Conservation (phyloP, 2,329 filamentous ascomycete species). For the Nemania bipapillata region DNA sequence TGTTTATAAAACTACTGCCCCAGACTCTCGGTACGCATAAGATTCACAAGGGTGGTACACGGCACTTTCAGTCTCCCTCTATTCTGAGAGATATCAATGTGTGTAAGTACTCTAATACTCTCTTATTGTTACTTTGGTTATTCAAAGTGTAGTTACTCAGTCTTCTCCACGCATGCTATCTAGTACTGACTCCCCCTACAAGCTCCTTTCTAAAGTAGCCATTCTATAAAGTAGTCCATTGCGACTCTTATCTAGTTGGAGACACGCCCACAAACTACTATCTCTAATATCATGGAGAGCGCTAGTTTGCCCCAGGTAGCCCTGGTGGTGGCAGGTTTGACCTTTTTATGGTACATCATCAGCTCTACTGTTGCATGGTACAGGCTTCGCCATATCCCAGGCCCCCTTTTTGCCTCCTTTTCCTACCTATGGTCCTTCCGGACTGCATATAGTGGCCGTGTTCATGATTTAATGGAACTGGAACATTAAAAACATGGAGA, state of each 20-base stretch:
- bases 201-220: not conserved
- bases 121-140: too few relatives aligned
- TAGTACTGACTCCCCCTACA: too few relatives aligned
- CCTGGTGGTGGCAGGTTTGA: not conserved
- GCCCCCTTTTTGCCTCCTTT: constrained; percentile 45
- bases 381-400: constrained; percentile 46
- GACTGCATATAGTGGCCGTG: constrained; percentile 30
- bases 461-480: constrained; percentile 30
- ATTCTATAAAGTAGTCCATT: not conserved
- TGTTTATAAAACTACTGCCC: too few relatives aligned
- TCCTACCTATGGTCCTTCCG: constrained; percentile 43
- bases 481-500: constrained; percentile 44
- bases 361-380: constrained; percentile 40
- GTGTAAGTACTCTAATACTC: too few relatives aligned
- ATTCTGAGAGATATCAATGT: too few relatives aligned
- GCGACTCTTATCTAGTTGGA: not conserved
- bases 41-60: too few relatives aligned
- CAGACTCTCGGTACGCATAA: too few relatives aligned
- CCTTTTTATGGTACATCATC: constrained; percentile 33
- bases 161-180: too few relatives aligned
- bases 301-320: not conserved
- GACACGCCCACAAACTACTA: not conserved
- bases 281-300: not conserved
- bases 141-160: too few relatives aligned
- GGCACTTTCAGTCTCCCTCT: too few relatives aligned